Conservation (phyloP, 73 alveolate species). For the Paramecium sexaurelia region DNA sequence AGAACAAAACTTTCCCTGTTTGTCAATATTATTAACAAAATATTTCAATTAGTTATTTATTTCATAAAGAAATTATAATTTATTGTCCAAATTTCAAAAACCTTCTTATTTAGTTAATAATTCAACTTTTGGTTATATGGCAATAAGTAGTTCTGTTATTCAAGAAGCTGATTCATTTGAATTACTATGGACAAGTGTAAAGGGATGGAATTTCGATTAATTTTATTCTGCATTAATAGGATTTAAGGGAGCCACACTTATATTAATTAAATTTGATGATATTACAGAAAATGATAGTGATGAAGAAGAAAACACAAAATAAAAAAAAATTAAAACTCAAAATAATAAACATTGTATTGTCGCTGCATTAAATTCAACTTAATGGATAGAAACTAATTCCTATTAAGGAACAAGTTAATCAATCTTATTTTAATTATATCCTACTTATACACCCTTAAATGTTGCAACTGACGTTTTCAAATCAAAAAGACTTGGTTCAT, state of each 20-base stretch:
- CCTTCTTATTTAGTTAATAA: conserved; percentile 50
- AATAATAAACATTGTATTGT: not conserved
- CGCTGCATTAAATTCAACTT: conserved; percentile 32
- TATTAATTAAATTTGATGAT: conserved; percentile 36
- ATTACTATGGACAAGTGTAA: conserved; percentile 38
- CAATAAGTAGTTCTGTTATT: conserved; percentile 10
- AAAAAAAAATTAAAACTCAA: not conserved
- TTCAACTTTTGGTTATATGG: conserved; percentile 45
- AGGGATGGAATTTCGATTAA: conserved; percentile 41
- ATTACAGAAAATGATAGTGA: conserved; percentile 33
- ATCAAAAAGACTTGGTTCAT: conserved; percentile 20
- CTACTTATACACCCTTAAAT: not conserved
- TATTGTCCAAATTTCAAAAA: not conserved
- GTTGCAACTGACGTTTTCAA: conserved; percentile 13
- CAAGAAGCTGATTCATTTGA: conserved; percentile 35
- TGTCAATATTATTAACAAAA: conserved; percentile 7
- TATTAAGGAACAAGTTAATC: conserved; percentile 18
- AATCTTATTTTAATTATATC: conserved; percentile 3
- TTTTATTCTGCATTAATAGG: not conserved
- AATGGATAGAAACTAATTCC: conserved; percentile 55
- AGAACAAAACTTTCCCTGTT: conserved; percentile 5
- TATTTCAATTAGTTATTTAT: conserved; percentile 1
- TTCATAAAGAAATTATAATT: not conserved
- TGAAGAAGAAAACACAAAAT: not conserved
- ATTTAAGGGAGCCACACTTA: conserved; percentile 31